Conservation (phyloP, 2,329 filamentous ascomycete species). For the Leptosphaerulina australis region DNA sequence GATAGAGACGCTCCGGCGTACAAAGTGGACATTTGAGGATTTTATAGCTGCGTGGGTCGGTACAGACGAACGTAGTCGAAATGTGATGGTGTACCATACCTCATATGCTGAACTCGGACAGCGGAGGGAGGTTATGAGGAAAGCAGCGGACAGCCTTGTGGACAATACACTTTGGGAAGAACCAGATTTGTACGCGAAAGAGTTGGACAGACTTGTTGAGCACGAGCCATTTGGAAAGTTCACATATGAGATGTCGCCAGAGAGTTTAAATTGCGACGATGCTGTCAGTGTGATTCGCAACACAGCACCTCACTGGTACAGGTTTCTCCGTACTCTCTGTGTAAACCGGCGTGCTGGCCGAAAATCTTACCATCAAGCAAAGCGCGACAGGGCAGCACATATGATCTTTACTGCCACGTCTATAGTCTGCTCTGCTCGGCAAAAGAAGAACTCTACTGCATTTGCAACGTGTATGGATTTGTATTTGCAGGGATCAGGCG, state of each 20-base stretch:
- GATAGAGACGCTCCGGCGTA: neutral
- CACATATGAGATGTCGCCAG: neutral
- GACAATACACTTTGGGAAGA: neutral
- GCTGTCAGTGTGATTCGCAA: neutral
- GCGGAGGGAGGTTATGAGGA: neutral
- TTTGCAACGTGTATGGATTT: neutral
- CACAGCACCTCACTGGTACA: neutral
- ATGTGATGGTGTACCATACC: neutral
- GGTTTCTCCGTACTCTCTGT: neutral
- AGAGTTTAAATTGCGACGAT: neutral
- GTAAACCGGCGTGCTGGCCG: neutral
- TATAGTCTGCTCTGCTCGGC: neutral
- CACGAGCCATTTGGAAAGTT: neutral
- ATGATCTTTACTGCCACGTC: neutral
- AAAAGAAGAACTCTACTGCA: neutral
- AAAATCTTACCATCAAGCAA: neutral
- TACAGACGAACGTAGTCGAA: neutral
- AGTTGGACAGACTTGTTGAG: neutral
- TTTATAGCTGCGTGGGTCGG: neutral
- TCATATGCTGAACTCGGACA: neutral
- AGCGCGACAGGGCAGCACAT: neutral
- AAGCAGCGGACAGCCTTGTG: neutral
- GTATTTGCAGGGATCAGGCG: neutral
- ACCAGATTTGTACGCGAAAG: neutral
- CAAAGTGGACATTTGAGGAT: neutral